A percentile compares a stretch with the other conserved stretches of the same genome.
These are phyloP conservation scores for Colletotrichum sp. DNA, from an alignment of 2,329 filamentous ascomycete genomes.

Conservation along the genomic window DNA sequence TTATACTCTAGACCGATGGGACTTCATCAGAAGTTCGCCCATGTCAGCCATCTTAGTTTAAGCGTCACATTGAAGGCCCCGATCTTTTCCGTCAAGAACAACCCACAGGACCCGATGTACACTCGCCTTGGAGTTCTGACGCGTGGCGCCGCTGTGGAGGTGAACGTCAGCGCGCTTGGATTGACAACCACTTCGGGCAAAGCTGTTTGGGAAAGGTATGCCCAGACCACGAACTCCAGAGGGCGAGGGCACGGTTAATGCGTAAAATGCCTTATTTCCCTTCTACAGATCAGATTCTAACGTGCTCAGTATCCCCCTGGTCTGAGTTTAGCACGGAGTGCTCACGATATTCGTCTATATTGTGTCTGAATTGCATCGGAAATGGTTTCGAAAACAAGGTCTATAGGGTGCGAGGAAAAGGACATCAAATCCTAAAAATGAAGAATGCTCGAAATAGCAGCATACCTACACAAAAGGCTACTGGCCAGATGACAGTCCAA, in stretches of 20 bases:
- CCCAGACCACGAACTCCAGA: background rate
- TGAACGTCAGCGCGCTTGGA: background rate
- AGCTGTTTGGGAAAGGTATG: too few species aligned
- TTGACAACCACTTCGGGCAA: too few species aligned
- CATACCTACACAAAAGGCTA: background rate
- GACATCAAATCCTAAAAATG: background rate
- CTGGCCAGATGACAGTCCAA: background rate
- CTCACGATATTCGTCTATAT: background rate
- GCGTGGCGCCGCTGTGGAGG: background rate
- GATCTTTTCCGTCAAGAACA: background rate
- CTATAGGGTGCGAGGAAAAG: background rate
- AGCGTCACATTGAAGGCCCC: background rate
- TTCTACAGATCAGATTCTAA: background rate
- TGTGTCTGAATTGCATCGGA: fast-evolving
- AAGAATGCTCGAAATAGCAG: background rate
- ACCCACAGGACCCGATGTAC: background rate
- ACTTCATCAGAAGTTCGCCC: background rate
- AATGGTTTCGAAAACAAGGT: background rate
- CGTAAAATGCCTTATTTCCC: background rate
- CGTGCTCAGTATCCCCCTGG: background rate
- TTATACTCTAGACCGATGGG: background rate
- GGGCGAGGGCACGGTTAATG: background rate
- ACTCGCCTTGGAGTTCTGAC: background rate
- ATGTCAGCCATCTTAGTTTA: background rate
- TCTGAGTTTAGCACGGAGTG: background rate